Percentiles rank a stretch among this genome's conserved stretches.
phyloP scores from a whole-genome alignment of 2,329 filamentous ascomycete genomes.

The Fusarium papillatum region DNA sequence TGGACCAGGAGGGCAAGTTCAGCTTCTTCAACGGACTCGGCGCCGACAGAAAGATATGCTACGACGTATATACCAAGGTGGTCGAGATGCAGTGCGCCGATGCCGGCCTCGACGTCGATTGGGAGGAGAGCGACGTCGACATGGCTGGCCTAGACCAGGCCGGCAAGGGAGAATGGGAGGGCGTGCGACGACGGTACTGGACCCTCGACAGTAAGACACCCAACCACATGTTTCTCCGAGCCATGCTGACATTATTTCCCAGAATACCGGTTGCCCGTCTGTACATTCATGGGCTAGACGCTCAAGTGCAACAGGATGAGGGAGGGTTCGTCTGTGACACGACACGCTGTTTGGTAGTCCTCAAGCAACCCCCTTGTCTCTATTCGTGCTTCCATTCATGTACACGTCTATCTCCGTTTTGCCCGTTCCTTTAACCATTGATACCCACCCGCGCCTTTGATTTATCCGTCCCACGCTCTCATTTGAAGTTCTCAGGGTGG shows the following conservation, averaged over 20 bases:
- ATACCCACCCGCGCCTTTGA: slow-evolving; percentile 26
- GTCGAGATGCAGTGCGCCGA: slow-evolving; percentile 93
- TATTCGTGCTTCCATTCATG: slow-evolving; percentile 31
- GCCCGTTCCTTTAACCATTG: slow-evolving; percentile 30
- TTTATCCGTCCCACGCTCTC: slow-evolving; percentile 17
- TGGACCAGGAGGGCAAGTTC: slow-evolving; percentile 81
- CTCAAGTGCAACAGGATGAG: slow-evolving; percentile 7
- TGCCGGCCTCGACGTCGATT: slow-evolving; percentile 90
- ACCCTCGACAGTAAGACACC: slow-evolving; percentile 75
- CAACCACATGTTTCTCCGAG: background rate
- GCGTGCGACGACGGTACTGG: slow-evolving; percentile 92
- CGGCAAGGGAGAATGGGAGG: slow-evolving; percentile 86
- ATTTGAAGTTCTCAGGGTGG: slow-evolving; percentile 73
- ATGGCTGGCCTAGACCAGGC: slow-evolving; percentile 73
- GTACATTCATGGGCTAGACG: slow-evolving; percentile 77
- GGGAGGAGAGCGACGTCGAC: slow-evolving; percentile 83
- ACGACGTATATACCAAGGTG: slow-evolving; percentile 95
- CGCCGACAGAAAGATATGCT: slow-evolving; percentile 92
- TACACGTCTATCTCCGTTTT: slow-evolving; percentile 42
- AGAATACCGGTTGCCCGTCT: slow-evolving; percentile 81
- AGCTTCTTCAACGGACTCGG: slow-evolving; percentile 94
- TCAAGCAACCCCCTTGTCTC: slow-evolving; percentile 21
- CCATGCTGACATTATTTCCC: slow-evolving; percentile 42
- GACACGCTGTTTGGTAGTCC: slow-evolving; percentile 28
- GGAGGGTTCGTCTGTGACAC: slow-evolving; percentile 17